Percentiles rank a stretch among this genome's conserved stretches.
Evolutionary conservation across 2,329 filamentous ascomycete genomes (phyloP).

Genomic region (Talaromyces sp.): DNA sequence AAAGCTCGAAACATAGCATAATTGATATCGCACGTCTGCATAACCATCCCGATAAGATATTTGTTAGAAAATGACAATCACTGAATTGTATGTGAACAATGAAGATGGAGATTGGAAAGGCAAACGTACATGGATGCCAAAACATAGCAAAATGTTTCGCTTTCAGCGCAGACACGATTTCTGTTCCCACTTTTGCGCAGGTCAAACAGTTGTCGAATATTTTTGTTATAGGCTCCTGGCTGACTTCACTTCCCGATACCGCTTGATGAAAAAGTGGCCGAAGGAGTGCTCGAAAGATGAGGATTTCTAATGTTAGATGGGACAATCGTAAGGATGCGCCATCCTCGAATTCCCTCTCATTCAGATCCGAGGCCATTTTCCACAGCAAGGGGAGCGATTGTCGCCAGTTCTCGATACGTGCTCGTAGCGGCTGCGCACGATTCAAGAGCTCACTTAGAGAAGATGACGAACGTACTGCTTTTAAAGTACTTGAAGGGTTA

Average conservation of each 20-base stretch:
- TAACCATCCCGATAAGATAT: background rate
- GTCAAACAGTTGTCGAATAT: slow-evolving; percentile 6
- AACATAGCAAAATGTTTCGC: slow-evolving; percentile 8
- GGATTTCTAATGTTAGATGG: background rate
- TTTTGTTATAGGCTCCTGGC: slow-evolving; percentile 1
- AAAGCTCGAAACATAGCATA: slow-evolving; percentile 10
- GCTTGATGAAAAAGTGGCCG: slow-evolving; percentile 2
- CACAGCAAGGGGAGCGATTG: slow-evolving; percentile 8
- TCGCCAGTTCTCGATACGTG: slow-evolving; percentile 2
- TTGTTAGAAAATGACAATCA: background rate
- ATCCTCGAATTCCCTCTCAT: background rate
- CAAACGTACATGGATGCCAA: slow-evolving; percentile 9
- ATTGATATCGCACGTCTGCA: slow-evolving; percentile 8
- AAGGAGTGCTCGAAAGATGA: slow-evolving; percentile 11
- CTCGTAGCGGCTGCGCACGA: slow-evolving; percentile 2
- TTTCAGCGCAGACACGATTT: background rate
- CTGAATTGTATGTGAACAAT: background rate
- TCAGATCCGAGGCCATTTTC: background rate
- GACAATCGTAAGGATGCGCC: background rate
- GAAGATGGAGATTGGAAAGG: background rate
- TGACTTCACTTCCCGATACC: background rate
- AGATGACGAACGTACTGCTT: background rate
- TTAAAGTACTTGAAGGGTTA: background rate
- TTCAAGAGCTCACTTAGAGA: background rate
- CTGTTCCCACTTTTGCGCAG: slow-evolving; percentile 5